Conservation (phyloP, 1,284 basidiomycete genomes). For the Papiliotrema nemorosa region DNA sequence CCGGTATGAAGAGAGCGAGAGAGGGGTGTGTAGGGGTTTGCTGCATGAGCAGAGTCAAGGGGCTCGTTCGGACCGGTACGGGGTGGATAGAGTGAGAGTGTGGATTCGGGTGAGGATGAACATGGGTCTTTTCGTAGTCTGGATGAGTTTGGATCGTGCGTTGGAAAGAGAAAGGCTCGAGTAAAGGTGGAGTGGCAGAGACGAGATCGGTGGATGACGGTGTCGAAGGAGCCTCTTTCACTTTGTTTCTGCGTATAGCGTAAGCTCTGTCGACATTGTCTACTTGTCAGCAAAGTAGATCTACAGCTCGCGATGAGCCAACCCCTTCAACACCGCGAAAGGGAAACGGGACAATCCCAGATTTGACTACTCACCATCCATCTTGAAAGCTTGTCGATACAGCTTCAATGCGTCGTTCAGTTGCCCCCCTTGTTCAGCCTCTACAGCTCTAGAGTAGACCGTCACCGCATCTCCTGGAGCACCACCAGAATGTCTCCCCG, state of each 20-base stretch:
- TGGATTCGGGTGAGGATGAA: background rate
- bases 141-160: constrained; percentile 42
- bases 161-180: constrained; percentile 41
- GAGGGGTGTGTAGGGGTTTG: constrained; percentile 9
- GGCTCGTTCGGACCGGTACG: constrained; percentile 7
- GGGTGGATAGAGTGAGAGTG: background rate
- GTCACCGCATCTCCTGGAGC: constrained; percentile 55
- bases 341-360: too few relatives aligned
- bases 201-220: constrained; percentile 35
- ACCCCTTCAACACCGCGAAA: background rate
- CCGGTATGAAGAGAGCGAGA: constrained; percentile 61
- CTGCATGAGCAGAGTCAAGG: constrained; percentile 16
- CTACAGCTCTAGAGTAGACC: constrained; percentile 65
- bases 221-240: constrained; percentile 7
- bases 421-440: constrained; percentile 66
- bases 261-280: constrained; percentile 41
- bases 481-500: background rate
- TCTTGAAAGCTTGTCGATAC: constrained; percentile 73
- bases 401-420: constrained; percentile 68
- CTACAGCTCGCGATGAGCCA: background rate
- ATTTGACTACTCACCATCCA: constrained; percentile 53
- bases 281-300: constrained; percentile 18
- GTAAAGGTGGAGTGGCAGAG: constrained; percentile 27
- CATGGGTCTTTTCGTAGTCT: constrained; percentile 34
- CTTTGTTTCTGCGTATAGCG: constrained; percentile 12